Percentiles rank a stretch among this genome's conserved stretches.
These are phyloP conservation scores for Golubevia pallescens DNA, from an alignment of 1,284 basidiomycete species.

Conservation along the genomic window DNA sequence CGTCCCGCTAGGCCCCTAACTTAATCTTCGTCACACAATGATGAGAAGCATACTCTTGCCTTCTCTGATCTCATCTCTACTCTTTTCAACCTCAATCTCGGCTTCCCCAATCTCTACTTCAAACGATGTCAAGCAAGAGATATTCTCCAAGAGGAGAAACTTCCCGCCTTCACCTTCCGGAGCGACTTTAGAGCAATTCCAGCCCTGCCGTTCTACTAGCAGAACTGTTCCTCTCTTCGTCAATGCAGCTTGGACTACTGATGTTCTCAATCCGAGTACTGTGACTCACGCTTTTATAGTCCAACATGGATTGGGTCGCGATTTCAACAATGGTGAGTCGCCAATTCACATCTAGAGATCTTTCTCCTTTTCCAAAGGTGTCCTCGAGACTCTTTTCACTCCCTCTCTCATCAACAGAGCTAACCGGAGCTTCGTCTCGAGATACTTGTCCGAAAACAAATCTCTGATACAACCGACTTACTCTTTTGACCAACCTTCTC, in stretches of 20 bases:
- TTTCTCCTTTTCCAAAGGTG: too few relatives aligned
- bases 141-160: background rate
- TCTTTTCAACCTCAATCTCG: too few relatives aligned
- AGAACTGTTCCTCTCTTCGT: conserved; percentile 26
- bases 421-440: too few relatives aligned
- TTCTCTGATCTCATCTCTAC: too few relatives aligned
- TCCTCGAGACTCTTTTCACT: too few relatives aligned
- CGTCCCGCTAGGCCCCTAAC: too few relatives aligned
- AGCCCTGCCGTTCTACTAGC: background rate
- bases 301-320: conserved; percentile 26
- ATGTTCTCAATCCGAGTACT: background rate
- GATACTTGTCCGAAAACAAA: too few relatives aligned
- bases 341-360: too few relatives aligned
- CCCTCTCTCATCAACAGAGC: too few relatives aligned
- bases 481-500: background rate
- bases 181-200: background rate
- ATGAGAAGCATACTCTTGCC: too few relatives aligned
- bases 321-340: conserved; percentile 17
- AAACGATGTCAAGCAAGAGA: background rate
- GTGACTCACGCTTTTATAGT: conserved; percentile 11
- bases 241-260: conserved; percentile 16
- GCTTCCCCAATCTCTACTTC: background rate
- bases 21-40: too few relatives aligned
- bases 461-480: too few relatives aligned
- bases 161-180: background rate